Percentiles rank a stretch among this genome's conserved stretches.
Conservation (phyloP, 495 filamentous ascomycete genomes). For the Aspergillus mulundensis region DNA sequence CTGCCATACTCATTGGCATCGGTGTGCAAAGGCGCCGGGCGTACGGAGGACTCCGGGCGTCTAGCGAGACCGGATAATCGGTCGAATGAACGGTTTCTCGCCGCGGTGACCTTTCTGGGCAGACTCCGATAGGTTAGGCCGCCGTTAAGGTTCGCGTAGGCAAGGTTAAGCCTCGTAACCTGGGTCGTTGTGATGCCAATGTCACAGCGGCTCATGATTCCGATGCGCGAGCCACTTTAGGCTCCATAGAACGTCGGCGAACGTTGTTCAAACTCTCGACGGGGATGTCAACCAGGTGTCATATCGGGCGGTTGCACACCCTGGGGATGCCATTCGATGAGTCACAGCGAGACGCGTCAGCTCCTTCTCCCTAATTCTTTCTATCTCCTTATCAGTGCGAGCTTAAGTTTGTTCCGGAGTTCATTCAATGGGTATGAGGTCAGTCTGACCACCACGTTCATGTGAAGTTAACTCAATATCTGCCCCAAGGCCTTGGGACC, state of each 20-base stretch:
- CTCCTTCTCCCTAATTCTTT: background rate
- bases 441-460: background rate
- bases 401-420: background rate
- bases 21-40: too few relatives aligned
- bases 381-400: background rate
- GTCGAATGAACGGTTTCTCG: too few relatives aligned
- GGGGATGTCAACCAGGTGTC: background rate
- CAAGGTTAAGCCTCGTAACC: too few relatives aligned
- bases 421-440: background rate
- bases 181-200: too few relatives aligned
- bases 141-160: too few relatives aligned
- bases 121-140: too few relatives aligned
- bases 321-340: background rate
- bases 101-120: too few relatives aligned
- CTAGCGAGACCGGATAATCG: too few relatives aligned
- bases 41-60: too few relatives aligned
- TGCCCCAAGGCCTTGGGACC: background rate
- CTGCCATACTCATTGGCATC: too few relatives aligned
- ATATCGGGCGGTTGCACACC: background rate
- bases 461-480: background rate
- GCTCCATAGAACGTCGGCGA: background rate
- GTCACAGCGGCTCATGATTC: too few relatives aligned
- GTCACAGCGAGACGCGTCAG: background rate
- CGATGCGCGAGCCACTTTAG: background rate
- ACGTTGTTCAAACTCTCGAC: background rate